These are phyloP conservation scores for Leccinum uliginosum DNA, from an alignment of 768 basidiomycete species.

Conservation along the genomic window DNA sequence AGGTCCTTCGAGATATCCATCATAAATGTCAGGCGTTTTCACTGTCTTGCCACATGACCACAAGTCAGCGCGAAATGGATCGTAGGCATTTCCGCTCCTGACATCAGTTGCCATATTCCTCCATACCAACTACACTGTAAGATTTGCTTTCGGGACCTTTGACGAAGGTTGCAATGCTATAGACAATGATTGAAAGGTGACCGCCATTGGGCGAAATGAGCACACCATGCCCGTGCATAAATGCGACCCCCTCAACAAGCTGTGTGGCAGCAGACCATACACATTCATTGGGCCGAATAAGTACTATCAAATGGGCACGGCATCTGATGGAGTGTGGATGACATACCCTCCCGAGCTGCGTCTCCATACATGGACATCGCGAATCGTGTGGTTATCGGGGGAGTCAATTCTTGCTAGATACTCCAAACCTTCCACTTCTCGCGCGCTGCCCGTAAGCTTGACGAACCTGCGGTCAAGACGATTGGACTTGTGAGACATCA, in stretches of 20 bases:
- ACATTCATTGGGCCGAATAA: neutral
- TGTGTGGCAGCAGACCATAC: neutral
- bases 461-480: neutral
- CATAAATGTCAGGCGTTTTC: neutral
- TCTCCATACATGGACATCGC: neutral
- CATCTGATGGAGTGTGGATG: neutral
- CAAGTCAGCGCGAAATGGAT: neutral
- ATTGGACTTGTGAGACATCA: neutral
- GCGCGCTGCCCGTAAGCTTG: no score
- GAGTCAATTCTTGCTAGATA: no score
- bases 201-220: neutral
- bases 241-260: neutral
- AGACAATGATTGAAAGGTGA: neutral
- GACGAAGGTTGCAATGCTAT: neutral
- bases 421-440: no score
- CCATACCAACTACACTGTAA: neutral
- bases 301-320: neutral
- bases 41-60: neutral
- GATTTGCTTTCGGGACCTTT: neutral
- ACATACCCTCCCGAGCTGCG: neutral
- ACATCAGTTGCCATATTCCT: neutral
- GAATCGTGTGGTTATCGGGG: neutral
- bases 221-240: neutral
- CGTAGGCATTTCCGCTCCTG: neutral
- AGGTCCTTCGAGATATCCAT: neutral